Conservation (phyloP, 352 stramenopile species). For the Phytophthora podocarpi region DNA sequence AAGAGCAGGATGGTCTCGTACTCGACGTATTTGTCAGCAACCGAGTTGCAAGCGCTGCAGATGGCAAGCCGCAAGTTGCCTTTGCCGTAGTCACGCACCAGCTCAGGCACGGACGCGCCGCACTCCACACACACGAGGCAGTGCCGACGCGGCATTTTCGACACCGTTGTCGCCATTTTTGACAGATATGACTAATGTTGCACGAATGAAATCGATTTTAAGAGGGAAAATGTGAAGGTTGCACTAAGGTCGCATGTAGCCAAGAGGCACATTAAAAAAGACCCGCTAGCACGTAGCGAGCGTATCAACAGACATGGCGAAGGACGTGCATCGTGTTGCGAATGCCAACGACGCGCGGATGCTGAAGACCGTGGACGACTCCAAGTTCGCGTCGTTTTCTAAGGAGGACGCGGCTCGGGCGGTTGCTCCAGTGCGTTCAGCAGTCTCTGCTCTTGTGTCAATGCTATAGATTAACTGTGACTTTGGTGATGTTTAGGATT, state of each 20-base stretch:
- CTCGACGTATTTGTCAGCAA: constrained; percentile 90
- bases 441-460: neutral
- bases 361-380: constrained; percentile 39
- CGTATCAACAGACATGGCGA: constrained; percentile 43
- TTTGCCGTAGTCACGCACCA: constrained; percentile 87
- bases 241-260: constrained; percentile 26
- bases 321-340: constrained; percentile 50
- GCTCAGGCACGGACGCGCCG: constrained; percentile 56
- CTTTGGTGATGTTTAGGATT: constrained; percentile 22
- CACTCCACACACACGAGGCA: constrained; percentile 80
- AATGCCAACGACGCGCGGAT: constrained; percentile 36
- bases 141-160: constrained; percentile 12
- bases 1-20: constrained; percentile 87
- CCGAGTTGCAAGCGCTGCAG: constrained; percentile 66
- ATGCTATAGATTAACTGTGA: neutral
- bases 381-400: constrained; percentile 39
- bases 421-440: constrained; percentile 31
- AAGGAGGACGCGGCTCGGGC: constrained; percentile 39
- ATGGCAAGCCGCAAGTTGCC: constrained; percentile 84
- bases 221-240: neutral
- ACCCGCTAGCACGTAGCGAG: no score
- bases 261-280: constrained; percentile 25
- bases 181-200: neutral
- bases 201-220: constrained; percentile 6
- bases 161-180: neutral